Evolutionary conservation across 768 basidiomycete species (phyloP), one percentile per base, ranked within the genome.

Genomic region (Suillus alpinus): DNA sequence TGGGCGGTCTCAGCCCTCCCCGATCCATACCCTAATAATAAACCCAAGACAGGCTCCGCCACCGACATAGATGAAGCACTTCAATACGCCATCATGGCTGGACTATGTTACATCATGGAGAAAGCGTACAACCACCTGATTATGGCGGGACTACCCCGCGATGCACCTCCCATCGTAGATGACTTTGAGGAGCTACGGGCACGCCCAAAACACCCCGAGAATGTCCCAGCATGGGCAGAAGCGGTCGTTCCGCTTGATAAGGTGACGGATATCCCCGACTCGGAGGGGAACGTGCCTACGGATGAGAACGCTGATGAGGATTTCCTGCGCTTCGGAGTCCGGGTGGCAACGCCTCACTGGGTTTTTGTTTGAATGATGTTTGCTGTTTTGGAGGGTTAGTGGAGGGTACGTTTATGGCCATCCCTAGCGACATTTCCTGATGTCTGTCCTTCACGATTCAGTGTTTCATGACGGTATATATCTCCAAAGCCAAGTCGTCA

Each of bases 111-210:
- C 13, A 61, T 74, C 29, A 65, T 73, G 67, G 69, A 68, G 53
- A 62, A 66, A 43, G 60, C 75, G 12, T 71, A 69, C 52, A 71
- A 71, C 58, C 66, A 65, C 46, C 66, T 69, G 20, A 71, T 76
- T 59, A 68, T 66, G 58, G 43, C 60, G 44, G 74, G 75, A 29
- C 64, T 76, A 8, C 75, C 71, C 9, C 63, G 73, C 34, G 72
- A 75, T 56, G 71, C 34, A 1, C 46, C 46, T 41, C 66, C 71
- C 3, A 71, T 77, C 50, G 65, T 73, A 41, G 58, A 60, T 49
- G 72, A 77, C 62, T 77, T 65, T 34, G 66, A 67, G n/a, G 74
- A 65, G 60, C 69, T 76, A 3, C 60, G 64, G 55, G 61, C 64
- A 20, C 67, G 70, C 44, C 74, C 72, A 9, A 72, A 71, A 58